Conservation (phyloP, 2,329 filamentous ascomycete genomes). For the Parafenestella ontariensis region DNA sequence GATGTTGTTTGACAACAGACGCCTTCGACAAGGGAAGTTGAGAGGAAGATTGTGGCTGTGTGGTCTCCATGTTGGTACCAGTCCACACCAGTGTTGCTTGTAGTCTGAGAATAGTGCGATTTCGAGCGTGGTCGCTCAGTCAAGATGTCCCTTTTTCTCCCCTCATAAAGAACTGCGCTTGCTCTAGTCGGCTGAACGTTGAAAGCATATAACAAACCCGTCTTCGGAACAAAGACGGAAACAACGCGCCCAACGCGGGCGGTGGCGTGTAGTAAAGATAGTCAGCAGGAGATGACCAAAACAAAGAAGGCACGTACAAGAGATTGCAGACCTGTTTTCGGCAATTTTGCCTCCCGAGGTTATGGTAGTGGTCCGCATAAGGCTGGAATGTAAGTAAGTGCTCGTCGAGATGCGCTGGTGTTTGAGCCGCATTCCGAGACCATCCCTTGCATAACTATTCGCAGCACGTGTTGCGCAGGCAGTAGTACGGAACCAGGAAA, state of each 20-base stretch:
- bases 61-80: conserved; percentile 8
- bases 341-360: conserved; percentile 7
- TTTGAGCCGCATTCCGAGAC: conserved; percentile 24
- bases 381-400: conserved; percentile 16
- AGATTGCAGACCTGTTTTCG: conserved; percentile 28
- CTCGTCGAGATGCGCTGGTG: conserved; percentile 10
- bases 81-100: not conserved
- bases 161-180: not conserved
- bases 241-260: conserved; percentile 10
- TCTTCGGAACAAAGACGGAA: conserved; percentile 19
- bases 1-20: conserved; percentile 17
- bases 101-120: not conserved
- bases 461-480: conserved; percentile 3
- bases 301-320: conserved; percentile 37
- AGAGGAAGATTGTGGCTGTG: not conserved
- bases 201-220: conserved; percentile 5
- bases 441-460: conserved; percentile 21
- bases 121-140: not conserved
- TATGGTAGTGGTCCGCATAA: conserved; percentile 9
- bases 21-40: conserved; percentile 1
- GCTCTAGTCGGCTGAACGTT: conserved; percentile 14
- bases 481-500: conserved; percentile 1
- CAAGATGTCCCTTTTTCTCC: conserved; percentile 4
- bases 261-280: conserved; percentile 14
- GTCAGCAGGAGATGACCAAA: conserved; percentile 22